Evolutionary conservation across 805 yeast species (phyloP).

Genomic region (Metschnikowia proteae): DNA sequence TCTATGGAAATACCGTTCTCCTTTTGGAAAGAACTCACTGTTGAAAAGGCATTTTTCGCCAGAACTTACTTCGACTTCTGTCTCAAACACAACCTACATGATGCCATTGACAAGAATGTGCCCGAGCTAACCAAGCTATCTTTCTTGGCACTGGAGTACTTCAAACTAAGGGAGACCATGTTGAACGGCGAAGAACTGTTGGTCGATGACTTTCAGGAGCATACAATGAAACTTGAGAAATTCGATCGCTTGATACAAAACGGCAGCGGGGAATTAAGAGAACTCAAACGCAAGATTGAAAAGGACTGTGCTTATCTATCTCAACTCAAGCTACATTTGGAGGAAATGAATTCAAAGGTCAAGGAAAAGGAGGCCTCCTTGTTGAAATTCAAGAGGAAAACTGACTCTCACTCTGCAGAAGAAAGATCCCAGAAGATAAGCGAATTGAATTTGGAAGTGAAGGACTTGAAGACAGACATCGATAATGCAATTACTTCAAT

Average conservation of each 20-base stretch:
- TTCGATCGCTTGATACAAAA: conserved; percentile 11
- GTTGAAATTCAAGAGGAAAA: conserved; percentile 5
- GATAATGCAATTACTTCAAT: conserved; percentile 6
- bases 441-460: conserved; percentile 10
- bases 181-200: conserved; percentile 22
- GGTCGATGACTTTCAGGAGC: conserved; percentile 13
- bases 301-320: conserved; percentile 10
- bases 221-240: conserved; percentile 7
- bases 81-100: conserved; percentile 46
- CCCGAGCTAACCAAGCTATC: conserved; percentile 80
- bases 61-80: conserved; percentile 67
- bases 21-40: conserved; percentile 66
- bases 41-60: conserved; percentile 71
- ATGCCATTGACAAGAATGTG: conserved; percentile 60
- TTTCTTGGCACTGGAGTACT: conserved; percentile 50
- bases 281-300: conserved; percentile 9
- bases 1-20: conserved; percentile 59
- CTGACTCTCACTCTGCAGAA: conserved; percentile 4
- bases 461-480: conserved; percentile 9
- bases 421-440: conserved; percentile 2
- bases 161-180: conserved; percentile 41
- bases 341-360: conserved; percentile 1
- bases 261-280: conserved; percentile 10
- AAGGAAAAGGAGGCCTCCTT: conserved; percentile 12
- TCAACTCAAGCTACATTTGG: conserved; percentile 7